Evolutionary conservation across 306 rosid species (phyloP).

Genomic region (Fagus sylvatica): DNA sequence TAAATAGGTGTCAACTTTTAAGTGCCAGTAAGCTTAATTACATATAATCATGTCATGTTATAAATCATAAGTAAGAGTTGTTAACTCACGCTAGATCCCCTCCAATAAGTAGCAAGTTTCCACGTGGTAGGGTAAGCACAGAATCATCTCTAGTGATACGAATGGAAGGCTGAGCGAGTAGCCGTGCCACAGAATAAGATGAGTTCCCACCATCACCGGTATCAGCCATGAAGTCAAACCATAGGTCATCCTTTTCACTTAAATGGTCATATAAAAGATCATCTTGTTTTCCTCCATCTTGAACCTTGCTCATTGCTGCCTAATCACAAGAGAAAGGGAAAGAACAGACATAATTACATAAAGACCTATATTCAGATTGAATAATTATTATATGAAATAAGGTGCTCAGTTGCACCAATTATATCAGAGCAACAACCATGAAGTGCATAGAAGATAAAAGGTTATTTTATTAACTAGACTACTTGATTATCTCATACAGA

Average conservation of each 20-base stretch:
- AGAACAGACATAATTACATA: slow-evolving; percentile 14
- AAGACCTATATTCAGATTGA: slow-evolving; percentile 9
- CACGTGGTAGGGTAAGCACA: slow-evolving; percentile 64
- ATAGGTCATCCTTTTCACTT: slow-evolving; percentile 71
- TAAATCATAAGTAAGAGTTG: slow-evolving; percentile 5
- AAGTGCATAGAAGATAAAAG: slow-evolving; percentile 4
- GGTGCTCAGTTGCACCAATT: slow-evolving; percentile 12
- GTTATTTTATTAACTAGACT: neutral
- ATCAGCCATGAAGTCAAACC: slow-evolving; percentile 99
- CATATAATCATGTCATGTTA: slow-evolving; percentile 7
- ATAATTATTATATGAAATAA: slow-evolving; percentile 8
- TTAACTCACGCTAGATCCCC: slow-evolving; percentile 98
- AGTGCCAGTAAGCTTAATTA: slow-evolving; percentile 14
- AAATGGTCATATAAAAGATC: slow-evolving; percentile 79
- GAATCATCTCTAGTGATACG: slow-evolving; percentile 53
- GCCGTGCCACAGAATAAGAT: slow-evolving; percentile 83
- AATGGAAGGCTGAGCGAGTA: slow-evolving; percentile 88
- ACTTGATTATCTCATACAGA: slow-evolving; percentile 10
- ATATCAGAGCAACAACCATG: slow-evolving; percentile 12
- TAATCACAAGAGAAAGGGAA: slow-evolving; percentile 40
- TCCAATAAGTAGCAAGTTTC: slow-evolving; percentile 84
- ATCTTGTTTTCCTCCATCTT: slow-evolving; percentile 52
- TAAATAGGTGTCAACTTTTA: slow-evolving; percentile 17
- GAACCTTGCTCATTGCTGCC: slow-evolving; percentile 95
- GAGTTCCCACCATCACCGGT: slow-evolving; percentile 99